Evolutionary conservation across 2,329 filamentous ascomycete genomes (phyloP).

Genomic region (Fusarium torreyae): DNA sequence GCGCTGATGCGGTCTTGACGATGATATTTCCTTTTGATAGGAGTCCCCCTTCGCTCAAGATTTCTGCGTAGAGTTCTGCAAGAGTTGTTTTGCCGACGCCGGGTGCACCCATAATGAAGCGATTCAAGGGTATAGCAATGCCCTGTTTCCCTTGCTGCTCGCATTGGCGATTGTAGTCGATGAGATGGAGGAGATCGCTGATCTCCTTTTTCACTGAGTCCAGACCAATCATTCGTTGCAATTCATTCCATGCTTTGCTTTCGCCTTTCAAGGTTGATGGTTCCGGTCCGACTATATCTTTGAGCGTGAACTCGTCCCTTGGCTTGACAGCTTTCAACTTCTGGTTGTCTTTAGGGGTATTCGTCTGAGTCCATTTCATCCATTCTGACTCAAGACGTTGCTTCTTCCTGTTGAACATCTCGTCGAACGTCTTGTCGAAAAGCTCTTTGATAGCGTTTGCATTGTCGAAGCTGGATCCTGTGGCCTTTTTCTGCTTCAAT

Average conservation of each 20-base stretch:
- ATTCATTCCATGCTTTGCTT: neutral
- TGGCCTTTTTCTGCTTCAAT: neutral
- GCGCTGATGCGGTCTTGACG: neutral
- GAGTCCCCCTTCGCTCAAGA: neutral
- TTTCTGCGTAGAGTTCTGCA: neutral
- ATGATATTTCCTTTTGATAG: neutral
- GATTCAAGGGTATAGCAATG: neutral
- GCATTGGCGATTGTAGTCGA: neutral
- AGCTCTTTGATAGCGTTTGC: neutral
- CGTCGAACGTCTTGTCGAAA: neutral
- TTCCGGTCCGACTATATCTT: neutral
- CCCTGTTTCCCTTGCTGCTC: neutral
- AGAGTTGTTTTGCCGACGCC: slow-evolving; percentile 9
- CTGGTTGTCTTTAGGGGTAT: neutral
- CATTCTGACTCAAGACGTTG: neutral
- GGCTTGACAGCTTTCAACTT: neutral
- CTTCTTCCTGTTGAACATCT: neutral
- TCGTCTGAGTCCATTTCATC: neutral
- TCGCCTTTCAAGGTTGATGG: neutral
- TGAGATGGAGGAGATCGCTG: neutral
- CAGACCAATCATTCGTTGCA: neutral
- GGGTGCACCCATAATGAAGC: neutral
- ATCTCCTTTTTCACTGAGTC: neutral
- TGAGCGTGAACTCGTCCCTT: neutral
- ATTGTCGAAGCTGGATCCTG: neutral